Evolutionary conservation across 495 filamentous ascomycete genomes (phyloP).

Genomic region (Xylaria venustula): DNA sequence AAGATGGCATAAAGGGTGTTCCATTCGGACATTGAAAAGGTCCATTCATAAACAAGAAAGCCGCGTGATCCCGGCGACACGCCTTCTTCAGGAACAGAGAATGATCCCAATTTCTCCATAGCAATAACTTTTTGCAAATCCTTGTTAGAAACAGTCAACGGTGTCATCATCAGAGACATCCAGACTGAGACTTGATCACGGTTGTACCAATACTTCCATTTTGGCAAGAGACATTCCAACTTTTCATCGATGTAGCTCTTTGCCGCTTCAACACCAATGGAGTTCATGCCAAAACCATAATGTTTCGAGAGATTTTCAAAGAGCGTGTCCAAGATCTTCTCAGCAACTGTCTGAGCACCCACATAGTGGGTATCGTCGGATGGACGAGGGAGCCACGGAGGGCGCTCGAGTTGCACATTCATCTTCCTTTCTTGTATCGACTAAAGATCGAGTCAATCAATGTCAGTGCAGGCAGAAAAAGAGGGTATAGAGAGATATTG

Average conservation of each 20-base stretch:
- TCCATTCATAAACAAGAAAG: not conserved
- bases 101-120: not conserved
- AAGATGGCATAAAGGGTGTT: not conserved
- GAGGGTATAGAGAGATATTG: not conserved
- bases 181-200: not conserved
- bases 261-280: not conserved
- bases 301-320: not conserved
- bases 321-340: not conserved
- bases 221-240: not conserved
- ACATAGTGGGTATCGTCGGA: not conserved
- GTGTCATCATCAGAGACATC: not conserved
- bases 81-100: not conserved
- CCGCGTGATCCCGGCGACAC: too few species aligned
- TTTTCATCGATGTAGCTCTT: not conserved
- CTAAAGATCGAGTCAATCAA: too few species aligned
- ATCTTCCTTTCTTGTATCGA: too few species aligned
- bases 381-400: not conserved
- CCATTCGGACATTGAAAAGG: not conserved
- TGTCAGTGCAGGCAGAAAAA: too few species aligned
- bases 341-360: not conserved
- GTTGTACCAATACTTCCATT: not conserved
- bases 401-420: not conserved
- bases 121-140: not conserved
- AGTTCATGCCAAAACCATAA: not conserved
- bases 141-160: not conserved